Evolutionary conservation across 176 grass and related monocot genomes (phyloP).

Genomic region (Stipa capillata): DNA sequence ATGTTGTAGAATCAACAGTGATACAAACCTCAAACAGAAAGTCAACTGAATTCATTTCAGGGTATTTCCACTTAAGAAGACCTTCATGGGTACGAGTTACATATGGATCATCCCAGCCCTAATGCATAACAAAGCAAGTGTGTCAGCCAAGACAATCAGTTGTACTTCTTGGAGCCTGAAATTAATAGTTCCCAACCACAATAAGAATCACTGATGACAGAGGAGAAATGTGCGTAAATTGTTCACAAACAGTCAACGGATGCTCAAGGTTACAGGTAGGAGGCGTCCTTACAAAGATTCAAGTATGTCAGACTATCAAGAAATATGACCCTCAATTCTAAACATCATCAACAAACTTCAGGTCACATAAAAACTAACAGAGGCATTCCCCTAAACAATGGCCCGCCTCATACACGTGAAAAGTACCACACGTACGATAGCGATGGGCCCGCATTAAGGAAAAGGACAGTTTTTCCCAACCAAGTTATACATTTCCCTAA

Average conservation of each 20-base stretch:
- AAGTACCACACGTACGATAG: too few species aligned
- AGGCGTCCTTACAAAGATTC: neutral
- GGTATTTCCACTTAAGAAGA: conserved; percentile 97
- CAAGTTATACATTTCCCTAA: too few species aligned
- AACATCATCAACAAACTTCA: neutral
- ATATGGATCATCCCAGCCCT: conserved; percentile 99
- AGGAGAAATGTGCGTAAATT: neutral
- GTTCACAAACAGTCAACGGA: neutral
- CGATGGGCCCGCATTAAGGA: too few species aligned
- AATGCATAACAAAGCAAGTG: conserved; percentile 10
- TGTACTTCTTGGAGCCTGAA: neutral
- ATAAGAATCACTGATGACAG: neutral
- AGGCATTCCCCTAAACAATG: neutral
- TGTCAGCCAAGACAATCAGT: conserved; percentile 16
- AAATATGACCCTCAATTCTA: neutral
- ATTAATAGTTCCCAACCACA: neutral
- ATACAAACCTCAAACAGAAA: conserved; percentile 85
- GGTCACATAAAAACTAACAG: neutral
- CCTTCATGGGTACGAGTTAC: conserved; percentile 92
- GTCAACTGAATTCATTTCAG: conserved; percentile 93
- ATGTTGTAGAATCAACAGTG: neutral
- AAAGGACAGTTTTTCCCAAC: too few species aligned
- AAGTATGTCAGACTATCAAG: neutral
- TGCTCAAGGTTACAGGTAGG: neutral
- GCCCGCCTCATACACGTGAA: neutral